phyloP scores from a whole-genome alignment of 2,329 filamentous ascomycete genomes.

The Stagonosporopsis chrysanthemi region DNA sequence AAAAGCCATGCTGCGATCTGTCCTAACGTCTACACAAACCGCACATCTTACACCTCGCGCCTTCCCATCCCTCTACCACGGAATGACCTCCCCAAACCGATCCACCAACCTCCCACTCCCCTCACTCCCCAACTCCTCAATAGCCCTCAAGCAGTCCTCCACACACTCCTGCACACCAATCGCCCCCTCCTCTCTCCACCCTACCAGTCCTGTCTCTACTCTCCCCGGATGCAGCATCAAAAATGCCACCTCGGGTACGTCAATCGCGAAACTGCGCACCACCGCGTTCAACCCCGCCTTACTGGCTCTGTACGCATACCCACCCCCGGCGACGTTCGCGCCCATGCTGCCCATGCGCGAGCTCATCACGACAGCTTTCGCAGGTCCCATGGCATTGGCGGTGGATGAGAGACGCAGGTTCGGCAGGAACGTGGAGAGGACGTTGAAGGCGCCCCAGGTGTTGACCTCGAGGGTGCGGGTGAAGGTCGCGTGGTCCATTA shows the following conservation, averaged over 20 bases:
- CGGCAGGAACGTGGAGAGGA: conserved; percentile 50
- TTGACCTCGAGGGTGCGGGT: conserved; percentile 53
- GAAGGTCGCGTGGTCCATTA: conserved; percentile 52
- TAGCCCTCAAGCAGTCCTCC: conserved; percentile 47
- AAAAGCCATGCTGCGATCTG: neutral
- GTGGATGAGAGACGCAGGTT: conserved; percentile 32
- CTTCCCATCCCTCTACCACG: conserved; percentile 46
- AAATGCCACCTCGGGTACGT: conserved; percentile 54
- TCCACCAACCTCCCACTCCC: conserved; percentile 54
- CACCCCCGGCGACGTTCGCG: conserved; percentile 51
- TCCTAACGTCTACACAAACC: neutral
- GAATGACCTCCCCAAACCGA: conserved; percentile 53
- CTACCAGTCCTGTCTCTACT: conserved; percentile 56
- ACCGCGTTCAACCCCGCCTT: conserved; percentile 58
- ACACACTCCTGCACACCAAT: conserved; percentile 54
- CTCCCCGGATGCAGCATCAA: conserved; percentile 56
- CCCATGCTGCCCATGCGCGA: conserved; percentile 56
- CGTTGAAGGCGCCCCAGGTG: conserved; percentile 52
- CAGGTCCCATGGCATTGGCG: neutral
- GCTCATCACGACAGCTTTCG: conserved; percentile 51
- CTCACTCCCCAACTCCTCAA: conserved; percentile 40
- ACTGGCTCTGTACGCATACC: conserved; percentile 57
- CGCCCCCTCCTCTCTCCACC: conserved; percentile 55
- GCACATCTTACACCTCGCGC: no score
- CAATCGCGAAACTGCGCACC: conserved; percentile 53